Base-by-base conservation (phyloP, 1,284 basidiomycete species). In the Apiotrichum gracile region DNA sequence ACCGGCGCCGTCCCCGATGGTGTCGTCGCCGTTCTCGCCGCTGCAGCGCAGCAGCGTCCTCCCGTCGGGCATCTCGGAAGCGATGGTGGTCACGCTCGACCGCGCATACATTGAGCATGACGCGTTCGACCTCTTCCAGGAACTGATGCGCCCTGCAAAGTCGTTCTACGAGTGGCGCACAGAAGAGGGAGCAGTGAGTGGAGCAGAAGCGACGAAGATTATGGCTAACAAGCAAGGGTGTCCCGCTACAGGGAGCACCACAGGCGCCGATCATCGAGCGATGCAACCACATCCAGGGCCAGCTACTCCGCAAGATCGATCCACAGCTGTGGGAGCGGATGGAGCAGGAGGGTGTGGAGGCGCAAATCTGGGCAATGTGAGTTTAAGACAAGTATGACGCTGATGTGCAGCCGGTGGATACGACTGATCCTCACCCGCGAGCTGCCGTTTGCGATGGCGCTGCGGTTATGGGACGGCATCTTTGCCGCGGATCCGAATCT, bases 311-410 rank as follows among this genome's bases (percentile, higher is more conserved):
- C 65, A 79, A 79, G n/a, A 83, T 88, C 35, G 92, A 97, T 70
- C 88, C 88, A n/a, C 74, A 83, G 40, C 75, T 96, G 22, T 87
- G 84, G 80, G 81, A 82, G 58, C 79, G 81, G 39, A 79, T 96
- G 75, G 84, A 88, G 61, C 81, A 79, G 29, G 81, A 84, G 33
- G 87, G 86, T 3, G 85, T 96, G 41, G 92, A 97, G 71, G 89
- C 91, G 7, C 92, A 96, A 70, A 87, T 96, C 43, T 97, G 91
- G 76, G 90, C 89, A 52, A 91, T 96, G 87, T 91, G 73, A 72
- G 86, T 70, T n/a, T n/a, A n/a, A n/a, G n/a, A 21, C 46, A 24
- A 6, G 7, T 14, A 3, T 16, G 27, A 17, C 22, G 19, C 6
- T 53, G 17, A 42, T 17, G n/a, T 48, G 19, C 63, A 91, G 89